Conservation (phyloP, 805 yeast species). For the Saccharomycopsis babjevae region DNA sequence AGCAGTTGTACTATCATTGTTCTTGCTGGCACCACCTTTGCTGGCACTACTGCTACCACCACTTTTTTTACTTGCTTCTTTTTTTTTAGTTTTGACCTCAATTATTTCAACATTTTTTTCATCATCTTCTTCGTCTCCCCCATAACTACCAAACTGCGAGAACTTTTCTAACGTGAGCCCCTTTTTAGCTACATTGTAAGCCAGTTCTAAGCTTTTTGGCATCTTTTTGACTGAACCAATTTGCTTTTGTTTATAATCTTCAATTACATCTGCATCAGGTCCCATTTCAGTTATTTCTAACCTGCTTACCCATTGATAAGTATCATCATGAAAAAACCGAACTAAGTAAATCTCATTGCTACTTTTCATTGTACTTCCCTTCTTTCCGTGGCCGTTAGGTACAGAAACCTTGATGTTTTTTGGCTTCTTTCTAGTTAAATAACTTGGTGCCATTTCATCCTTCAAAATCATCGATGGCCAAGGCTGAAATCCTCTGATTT, state of each 20-base stretch:
- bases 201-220: conserved; percentile 36
- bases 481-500: conserved; percentile 77
- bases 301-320: conserved; percentile 54
- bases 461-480: conserved; percentile 86
- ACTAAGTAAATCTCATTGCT: conserved; percentile 28
- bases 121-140: conserved; percentile 27
- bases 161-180: conserved; percentile 41
- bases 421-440: conserved; percentile 42
- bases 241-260: conserved; percentile 24
- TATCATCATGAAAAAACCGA: conserved; percentile 62
- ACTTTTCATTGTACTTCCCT: conserved; percentile 8
- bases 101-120: conserved; percentile 23
- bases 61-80: neutral
- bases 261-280: conserved; percentile 30
- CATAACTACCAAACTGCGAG: conserved; percentile 32
- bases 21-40: conserved; percentile 6
- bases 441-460: conserved; percentile 46
- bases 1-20: conserved; percentile 12
- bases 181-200: conserved; percentile 45
- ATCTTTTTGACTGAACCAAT: conserved; percentile 25
- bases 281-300: conserved; percentile 41
- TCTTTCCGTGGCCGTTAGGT: conserved; percentile 19
- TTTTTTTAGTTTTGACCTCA: neutral
- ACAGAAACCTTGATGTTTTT: conserved; percentile 27
- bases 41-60: neutral